phyloP scores from a whole-genome alignment of 2,329 filamentous ascomycete species.

The Venturia nashicola region DNA sequence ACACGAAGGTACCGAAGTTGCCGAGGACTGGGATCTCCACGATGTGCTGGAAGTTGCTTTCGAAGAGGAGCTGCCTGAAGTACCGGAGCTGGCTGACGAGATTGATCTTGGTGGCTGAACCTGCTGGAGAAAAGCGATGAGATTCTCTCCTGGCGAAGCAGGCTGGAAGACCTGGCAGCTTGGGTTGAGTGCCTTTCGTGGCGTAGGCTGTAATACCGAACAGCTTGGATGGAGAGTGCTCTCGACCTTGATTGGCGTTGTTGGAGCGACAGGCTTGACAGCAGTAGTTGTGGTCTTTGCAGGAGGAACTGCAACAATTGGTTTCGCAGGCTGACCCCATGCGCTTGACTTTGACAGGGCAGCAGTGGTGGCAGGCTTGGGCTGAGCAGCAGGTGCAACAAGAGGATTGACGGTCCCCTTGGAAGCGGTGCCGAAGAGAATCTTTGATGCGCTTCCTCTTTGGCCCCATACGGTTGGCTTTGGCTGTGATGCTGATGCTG shows the following conservation, averaged over 20 bases:
- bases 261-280: background rate
- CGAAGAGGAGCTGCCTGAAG: background rate
- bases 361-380: too few species aligned
- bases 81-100: background rate
- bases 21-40: background rate
- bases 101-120: background rate
- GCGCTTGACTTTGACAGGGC: too few species aligned
- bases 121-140: background rate
- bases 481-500: background rate
- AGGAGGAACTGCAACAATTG: background rate
- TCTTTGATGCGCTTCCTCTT: background rate
- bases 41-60: background rate
- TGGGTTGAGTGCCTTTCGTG: background rate
- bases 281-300: background rate
- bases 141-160: background rate
- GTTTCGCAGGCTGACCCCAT: too few species aligned
- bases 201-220: background rate
- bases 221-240: background rate
- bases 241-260: background rate
- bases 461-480: background rate
- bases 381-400: too few species aligned
- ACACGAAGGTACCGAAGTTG: background rate
- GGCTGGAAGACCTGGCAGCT: background rate
- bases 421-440: background rate
- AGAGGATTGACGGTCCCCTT: background rate